Evolutionary conservation across 768 basidiomycete species (phyloP), one percentile per base, ranked within the genome.

Genomic region (Mycena maculata): DNA sequence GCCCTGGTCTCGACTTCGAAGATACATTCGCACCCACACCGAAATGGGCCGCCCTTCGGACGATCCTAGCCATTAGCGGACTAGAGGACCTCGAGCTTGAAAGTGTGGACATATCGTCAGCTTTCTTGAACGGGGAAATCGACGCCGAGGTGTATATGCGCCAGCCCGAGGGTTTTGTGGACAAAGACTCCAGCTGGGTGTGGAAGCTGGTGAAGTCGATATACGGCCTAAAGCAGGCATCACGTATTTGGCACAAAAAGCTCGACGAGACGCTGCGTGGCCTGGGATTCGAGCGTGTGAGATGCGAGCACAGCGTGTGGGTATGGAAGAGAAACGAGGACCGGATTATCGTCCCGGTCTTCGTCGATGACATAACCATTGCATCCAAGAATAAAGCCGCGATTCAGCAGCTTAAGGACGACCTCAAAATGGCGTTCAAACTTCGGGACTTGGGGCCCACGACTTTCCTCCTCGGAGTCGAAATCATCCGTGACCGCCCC

Each of bases 221-320:
- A 33, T 85, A 86, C 72, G 80, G 85, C 11, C 77, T 86, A 7
- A 81, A 82, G 67, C 83, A 84, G 62, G 76, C 78, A 13, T 77
- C 77, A 2, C 71, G 76, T 3, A 63, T 69, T 44, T 85, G 83
- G 84, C 72, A 82, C 65, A 70, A 76, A 66, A 76, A 75, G 48
- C 72, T 82, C 13, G 52, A 76, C 28, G 53, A 63, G 8, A 67
- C 70, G 5, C 65, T 78, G 11, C 28, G 36, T 11, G 44, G 68
- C 10, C 62, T 79, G 50, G 72, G 76, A 13, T 77, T 74, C 63
- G 57, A 49, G 4, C 72, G 68, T 7, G 47, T 73, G 13, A 31
- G 49, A n/a, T 73, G 68, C 53, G 78, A 80, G 42, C 72, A 71
- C 55, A 74, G 76, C 48, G 67, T 76, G 53, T 79, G 70, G 58